Evolutionary conservation across 169 alveolate species (phyloP), one percentile per base, ranked within the genome.

Genomic region (Plasmodium billcollinsi): DNA sequence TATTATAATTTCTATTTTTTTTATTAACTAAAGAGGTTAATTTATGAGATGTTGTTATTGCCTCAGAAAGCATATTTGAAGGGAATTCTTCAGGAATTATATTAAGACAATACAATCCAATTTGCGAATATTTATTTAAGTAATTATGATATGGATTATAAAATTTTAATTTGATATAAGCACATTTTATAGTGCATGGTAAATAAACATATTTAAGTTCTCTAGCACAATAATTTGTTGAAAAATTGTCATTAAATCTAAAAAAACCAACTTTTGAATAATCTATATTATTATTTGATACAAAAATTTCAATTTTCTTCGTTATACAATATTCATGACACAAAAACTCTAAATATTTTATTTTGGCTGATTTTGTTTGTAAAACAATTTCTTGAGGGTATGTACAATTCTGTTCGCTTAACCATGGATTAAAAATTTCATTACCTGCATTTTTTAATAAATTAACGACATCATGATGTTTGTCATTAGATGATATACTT

Each of bases 151-250:
- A 69, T 59, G 90, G 90, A 9, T 26, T 69, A 69, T 80, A 59
- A 54, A 80, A 73, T 50, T 54, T 66, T 56, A 80, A 80, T 69
- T 80, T 80, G 85, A 80, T 69, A 80, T 21, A 80, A 59, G 83
- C 69, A 69, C 90, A 80, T 80, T 80, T 80, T 43, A 80, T 80
- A 67, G 90, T 43, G 52, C 90, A 80, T 62, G 90, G 90, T 29
- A 80, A 80, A 80, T 80, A 80, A 6, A 80, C 90, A 80, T 80
- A 80, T 80, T 80, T 80, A 71, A 80, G 90, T 67, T 80, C 90
- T 67, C 83, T 80, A 49, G 90, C 90, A 80, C 80, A 80, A 80
- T 80, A 80, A 61, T 62, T 52, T 66, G 90, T 80, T 67, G 90
- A 80, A 80, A 63, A 21, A 54, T 80, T 80, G 63, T 80, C 90